Evolutionary conservation across 1,139 yeast genomes (phyloP).

Genomic region (Diutina ranongensis): DNA sequence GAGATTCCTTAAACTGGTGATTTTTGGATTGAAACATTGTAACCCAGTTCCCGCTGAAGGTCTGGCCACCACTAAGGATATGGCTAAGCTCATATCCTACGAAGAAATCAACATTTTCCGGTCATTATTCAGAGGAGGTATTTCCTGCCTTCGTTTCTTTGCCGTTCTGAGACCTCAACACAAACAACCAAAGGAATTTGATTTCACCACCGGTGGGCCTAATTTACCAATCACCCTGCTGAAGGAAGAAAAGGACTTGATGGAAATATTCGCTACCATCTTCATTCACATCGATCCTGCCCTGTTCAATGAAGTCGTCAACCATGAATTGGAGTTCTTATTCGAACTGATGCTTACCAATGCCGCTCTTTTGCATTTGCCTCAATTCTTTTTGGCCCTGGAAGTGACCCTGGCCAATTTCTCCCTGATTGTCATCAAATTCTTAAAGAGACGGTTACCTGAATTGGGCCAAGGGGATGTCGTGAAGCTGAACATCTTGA

Average conservation of each 20-base stretch:
- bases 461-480: conserved; percentile 76
- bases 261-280: conserved; percentile 92
- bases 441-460: conserved; percentile 60
- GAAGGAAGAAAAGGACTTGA: conserved; percentile 86
- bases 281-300: conserved; percentile 93
- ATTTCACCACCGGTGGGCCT: conserved; percentile 59
- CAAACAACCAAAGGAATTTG: conserved; percentile 41
- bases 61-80: conserved; percentile 45
- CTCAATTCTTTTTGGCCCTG: conserved; percentile 88
- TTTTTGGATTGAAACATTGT: conserved; percentile 81
- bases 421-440: conserved; percentile 74
- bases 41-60: conserved; percentile 64
- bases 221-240: conserved; percentile 77
- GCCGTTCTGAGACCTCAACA: conserved; percentile 41
- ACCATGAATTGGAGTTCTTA: conserved; percentile 65
- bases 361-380: conserved; percentile 80
- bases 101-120: conserved; percentile 78
- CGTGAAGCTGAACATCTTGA: conserved; percentile 68
- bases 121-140: conserved; percentile 73
- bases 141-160: conserved; percentile 70
- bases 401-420: conserved; percentile 90
- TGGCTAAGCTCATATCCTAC: conserved; percentile 69
- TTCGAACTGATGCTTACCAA: conserved; percentile 75
- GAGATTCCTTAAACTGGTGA: conserved; percentile 83
- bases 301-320: conserved; percentile 86